These are phyloP conservation scores for Neobulgaria alba DNA, from an alignment of 2,329 filamentous ascomycete genomes.

Conservation along the genomic window DNA sequence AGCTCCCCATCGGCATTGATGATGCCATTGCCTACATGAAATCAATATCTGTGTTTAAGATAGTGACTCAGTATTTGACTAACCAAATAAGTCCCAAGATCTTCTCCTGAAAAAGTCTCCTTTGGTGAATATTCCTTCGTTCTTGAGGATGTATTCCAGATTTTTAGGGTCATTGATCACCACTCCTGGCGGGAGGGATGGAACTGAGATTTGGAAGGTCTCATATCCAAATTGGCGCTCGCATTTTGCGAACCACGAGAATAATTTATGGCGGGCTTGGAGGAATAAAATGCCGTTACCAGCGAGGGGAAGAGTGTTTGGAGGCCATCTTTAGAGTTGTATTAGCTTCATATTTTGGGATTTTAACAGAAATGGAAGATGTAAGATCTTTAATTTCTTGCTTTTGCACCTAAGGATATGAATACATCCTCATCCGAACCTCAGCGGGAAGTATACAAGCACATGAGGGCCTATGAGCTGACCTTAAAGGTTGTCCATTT, in stretches of 20 bases:
- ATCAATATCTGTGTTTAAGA: background rate
- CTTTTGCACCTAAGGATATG: background rate
- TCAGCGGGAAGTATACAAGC: too few relatives aligned
- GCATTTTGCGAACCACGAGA: slow-evolving; percentile 53
- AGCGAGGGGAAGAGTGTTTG: slow-evolving; percentile 37
- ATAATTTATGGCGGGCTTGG: slow-evolving; percentile 49
- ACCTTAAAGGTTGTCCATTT: slow-evolving; percentile 25
- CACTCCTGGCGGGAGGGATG: slow-evolving; percentile 52
- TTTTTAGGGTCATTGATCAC: slow-evolving; percentile 54
- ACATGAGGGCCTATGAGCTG: too few relatives aligned
- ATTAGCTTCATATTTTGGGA: slow-evolving; percentile 3
- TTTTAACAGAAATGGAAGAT: background rate
- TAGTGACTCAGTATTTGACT: slow-evolving; percentile 1
- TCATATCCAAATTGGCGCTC: slow-evolving; percentile 48
- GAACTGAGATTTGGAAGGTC: slow-evolving; percentile 54
- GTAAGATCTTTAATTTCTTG: background rate
- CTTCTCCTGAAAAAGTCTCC: slow-evolving; percentile 52
- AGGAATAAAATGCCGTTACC: slow-evolving; percentile 56
- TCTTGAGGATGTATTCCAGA: slow-evolving; percentile 53
- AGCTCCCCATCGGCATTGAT: slow-evolving; percentile 58
- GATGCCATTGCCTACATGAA: slow-evolving; percentile 45
- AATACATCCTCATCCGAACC: background rate
- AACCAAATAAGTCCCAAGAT: slow-evolving; percentile 54
- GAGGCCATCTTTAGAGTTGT: slow-evolving; percentile 20
- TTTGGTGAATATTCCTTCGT: slow-evolving; percentile 52